Conservation (phyloP, 306 rosid genomes). For the Comarum palustre region DNA sequence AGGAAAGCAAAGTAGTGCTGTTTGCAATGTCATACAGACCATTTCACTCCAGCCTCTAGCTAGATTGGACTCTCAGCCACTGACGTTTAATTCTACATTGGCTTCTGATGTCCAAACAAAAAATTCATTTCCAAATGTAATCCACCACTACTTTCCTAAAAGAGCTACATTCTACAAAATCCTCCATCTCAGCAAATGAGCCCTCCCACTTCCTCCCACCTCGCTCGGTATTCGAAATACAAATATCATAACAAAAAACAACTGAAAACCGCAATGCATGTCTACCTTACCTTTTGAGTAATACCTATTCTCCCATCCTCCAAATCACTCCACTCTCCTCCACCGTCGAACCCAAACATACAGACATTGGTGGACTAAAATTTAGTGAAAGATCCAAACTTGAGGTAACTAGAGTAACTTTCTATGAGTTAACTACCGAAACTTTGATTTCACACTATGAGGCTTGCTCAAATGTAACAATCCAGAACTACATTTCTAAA, state of each 20-base stretch:
- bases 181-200: background rate
- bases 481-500: background rate
- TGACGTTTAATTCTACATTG: background rate
- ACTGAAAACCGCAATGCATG: background rate
- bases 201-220: conserved; percentile 7
- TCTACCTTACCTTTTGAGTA: background rate
- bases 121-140: background rate
- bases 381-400: background rate
- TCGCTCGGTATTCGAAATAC: background rate
- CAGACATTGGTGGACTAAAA: background rate
- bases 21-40: background rate
- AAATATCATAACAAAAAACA: background rate
- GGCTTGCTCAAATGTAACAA: background rate
- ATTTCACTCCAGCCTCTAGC: background rate
- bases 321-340: background rate
- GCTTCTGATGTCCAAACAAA: background rate
- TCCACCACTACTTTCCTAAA: background rate
- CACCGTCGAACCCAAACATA: background rate
- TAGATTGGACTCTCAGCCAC: background rate
- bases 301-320: background rate
- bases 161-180: background rate
- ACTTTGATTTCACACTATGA: too few species aligned
- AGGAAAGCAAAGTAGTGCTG: background rate
- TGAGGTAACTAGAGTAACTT: too few species aligned
- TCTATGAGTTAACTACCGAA: too few species aligned